phyloP scores from a whole-genome alignment of 495 filamentous ascomycete genomes.

The Hypoxylon intermedium region DNA sequence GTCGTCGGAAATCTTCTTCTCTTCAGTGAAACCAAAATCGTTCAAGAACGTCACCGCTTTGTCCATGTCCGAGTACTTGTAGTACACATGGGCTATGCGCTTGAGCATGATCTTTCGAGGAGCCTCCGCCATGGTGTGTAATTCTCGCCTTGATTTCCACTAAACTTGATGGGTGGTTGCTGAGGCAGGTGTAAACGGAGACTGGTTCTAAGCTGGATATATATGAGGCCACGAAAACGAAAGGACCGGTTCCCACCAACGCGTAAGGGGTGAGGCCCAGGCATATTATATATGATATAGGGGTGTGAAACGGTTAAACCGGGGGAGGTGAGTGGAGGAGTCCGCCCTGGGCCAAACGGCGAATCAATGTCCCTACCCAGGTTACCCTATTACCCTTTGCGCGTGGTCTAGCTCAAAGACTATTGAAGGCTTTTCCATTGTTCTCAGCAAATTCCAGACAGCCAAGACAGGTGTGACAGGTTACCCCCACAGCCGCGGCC shows the following conservation, averaged over 20 bases:
- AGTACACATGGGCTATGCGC: slow-evolving; percentile 64
- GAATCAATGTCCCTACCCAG: slow-evolving; percentile 30
- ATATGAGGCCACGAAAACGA: slow-evolving; percentile 7
- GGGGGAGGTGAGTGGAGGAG: slow-evolving; percentile 39
- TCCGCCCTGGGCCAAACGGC: slow-evolving; percentile 28
- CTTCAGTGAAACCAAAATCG: slow-evolving; percentile 65
- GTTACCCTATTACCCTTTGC: neutral
- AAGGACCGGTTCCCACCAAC: neutral
- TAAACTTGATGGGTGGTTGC: neutral
- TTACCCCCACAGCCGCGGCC: slow-evolving; percentile 29
- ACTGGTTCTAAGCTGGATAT: neutral
- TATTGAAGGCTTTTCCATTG: slow-evolving; percentile 6
- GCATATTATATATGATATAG: slow-evolving; percentile 23
- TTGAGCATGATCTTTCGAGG: slow-evolving; percentile 57
- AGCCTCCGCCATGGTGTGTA: slow-evolving; percentile 23
- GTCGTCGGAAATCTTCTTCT: slow-evolving; percentile 50
- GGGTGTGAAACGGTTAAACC: slow-evolving; percentile 25
- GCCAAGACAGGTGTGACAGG: slow-evolving; percentile 11
- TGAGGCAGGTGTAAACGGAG: neutral
- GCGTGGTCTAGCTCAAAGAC: slow-evolving; percentile 3
- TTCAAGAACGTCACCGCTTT: slow-evolving; percentile 56
- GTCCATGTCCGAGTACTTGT: slow-evolving; percentile 60
- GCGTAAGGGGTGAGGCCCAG: neutral
- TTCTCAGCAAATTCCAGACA: slow-evolving; percentile 4
- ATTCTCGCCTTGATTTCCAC: slow-evolving; percentile 1